Base-by-base conservation (phyloP, 345 rosid genomes). In the Capsella bursapastoris region DNA sequence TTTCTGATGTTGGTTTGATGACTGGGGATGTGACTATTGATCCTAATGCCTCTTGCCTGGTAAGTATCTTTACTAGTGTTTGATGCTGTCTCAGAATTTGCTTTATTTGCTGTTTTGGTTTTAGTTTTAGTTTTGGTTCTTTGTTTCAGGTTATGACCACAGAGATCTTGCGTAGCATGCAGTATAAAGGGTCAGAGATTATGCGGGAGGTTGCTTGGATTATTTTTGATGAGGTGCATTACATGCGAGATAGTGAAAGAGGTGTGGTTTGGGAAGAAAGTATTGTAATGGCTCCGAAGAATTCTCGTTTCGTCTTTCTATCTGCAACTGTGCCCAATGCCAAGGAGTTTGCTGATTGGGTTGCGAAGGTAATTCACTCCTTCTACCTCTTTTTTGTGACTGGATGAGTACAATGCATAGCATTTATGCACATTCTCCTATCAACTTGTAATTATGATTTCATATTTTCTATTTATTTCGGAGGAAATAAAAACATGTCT, bases 181-280 rank as follows among this genome's bases (percentile, higher is more conserved):
- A 85, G 84, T 95, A 95, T 57, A 92, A 82, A 84, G 98, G 99
- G 78, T 95, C 99, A 7, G 98, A 95, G 80, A 35, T 90, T 62
- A 86, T 91, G 71, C 80, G 98, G 60, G 99, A 95, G 75, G 99
- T 95, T 68, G 99, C 99, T 14, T 95, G 98, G 99, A 79, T 92
- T 69, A 79, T 95, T 48, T 95, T 95, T 84, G 99, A 95, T 81
- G 99, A 95, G 82, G 99, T 95, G 40, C 99, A 95, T 82, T 95
- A 95, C 83, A 95, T 95, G 99, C 98, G 99, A 62, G 99, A 95
- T 83, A 83, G 88, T 6, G 98, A 95, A 75, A 87, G 99, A 84
- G 98, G 99, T 80, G 99, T 95, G 56, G 97, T 95, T 3, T 95
- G 99, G 99, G 99, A 95, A 70, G 98, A 95, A 81, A 95, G 98